Percentiles rank a stretch among this genome's conserved stretches.
Conservation (phyloP, 2,329 filamentous ascomycete species). For the Pseudophaeomoniella oleicola region DNA sequence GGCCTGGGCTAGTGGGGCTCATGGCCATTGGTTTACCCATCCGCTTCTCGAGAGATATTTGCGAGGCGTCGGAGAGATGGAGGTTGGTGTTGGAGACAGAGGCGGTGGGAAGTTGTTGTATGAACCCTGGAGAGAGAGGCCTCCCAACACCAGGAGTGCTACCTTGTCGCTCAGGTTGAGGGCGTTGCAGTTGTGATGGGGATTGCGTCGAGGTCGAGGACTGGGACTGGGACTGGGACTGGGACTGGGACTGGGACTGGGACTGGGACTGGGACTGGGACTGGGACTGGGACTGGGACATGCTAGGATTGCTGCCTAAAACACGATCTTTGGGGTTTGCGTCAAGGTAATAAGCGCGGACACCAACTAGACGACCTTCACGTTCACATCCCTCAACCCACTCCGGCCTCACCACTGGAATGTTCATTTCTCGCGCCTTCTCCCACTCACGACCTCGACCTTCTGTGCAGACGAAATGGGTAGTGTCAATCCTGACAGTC, state of each 20-base stretch:
- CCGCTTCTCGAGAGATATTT: background rate
- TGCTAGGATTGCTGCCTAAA: slow-evolving; percentile 17
- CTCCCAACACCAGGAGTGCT: background rate
- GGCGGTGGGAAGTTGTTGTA: slow-evolving; percentile 5
- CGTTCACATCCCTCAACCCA: slow-evolving; percentile 96
- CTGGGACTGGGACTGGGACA: slow-evolving; percentile 3
- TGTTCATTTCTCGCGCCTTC: slow-evolving; percentile 94
- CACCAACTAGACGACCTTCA: slow-evolving; percentile 81
- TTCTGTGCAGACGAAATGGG: slow-evolving; percentile 95
- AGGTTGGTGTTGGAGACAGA: slow-evolving; percentile 14
- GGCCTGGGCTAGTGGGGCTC: background rate
- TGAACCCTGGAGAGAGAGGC: background rate
- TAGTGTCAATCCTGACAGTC: slow-evolving; percentile 86
- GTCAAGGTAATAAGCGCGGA: slow-evolving; percentile 91
- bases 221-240: slow-evolving; percentile 16
- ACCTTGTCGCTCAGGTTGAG: slow-evolving; percentile 7
- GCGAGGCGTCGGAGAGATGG: background rate
- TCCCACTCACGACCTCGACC: slow-evolving; percentile 84
- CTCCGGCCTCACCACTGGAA: slow-evolving; percentile 89
- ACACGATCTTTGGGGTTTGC: slow-evolving; percentile 55
- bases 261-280: slow-evolving; percentile 17
- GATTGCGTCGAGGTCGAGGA: too few species aligned
- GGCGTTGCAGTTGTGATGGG: slow-evolving; percentile 21
- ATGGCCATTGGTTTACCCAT: background rate
- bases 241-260: slow-evolving; percentile 8